Conservation (phyloP, 1,284 basidiomycete species). For the Puccinia novopanici region DNA sequence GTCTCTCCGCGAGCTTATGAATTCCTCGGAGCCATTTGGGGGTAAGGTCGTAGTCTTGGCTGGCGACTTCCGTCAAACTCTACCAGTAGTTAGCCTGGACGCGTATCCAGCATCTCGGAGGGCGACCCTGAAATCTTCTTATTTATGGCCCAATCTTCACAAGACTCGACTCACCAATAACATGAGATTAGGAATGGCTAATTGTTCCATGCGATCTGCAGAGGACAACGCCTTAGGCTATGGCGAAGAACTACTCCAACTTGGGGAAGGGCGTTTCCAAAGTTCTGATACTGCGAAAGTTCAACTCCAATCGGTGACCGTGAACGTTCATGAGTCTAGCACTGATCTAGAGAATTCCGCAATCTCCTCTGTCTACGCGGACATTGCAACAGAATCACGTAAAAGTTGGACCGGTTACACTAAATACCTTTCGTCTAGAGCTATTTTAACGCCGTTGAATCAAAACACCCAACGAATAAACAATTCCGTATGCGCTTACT, state of each 20-base stretch:
- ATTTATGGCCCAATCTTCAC: background rate
- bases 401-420: background rate
- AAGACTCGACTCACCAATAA: background rate
- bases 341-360: too few relatives aligned
- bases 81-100: background rate
- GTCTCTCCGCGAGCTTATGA: background rate
- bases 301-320: too few relatives aligned
- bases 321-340: too few relatives aligned
- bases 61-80: slow-evolving; percentile 26
- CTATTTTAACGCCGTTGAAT: slow-evolving; percentile 15
- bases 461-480: background rate
- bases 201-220: too few relatives aligned
- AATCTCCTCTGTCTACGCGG: too few relatives aligned
- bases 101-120: background rate
- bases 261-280: background rate
- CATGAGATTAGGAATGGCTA: background rate
- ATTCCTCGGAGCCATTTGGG: background rate
- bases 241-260: background rate
- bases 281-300: too few relatives aligned
- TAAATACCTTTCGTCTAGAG: background rate
- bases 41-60: slow-evolving; percentile 9
- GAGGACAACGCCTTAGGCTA: background rate
- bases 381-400: too few relatives aligned
- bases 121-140: background rate
- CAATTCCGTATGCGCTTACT: background rate